Base-by-base conservation (phyloP, 495 filamentous ascomycete genomes). In the Darksidea phi region DNA sequence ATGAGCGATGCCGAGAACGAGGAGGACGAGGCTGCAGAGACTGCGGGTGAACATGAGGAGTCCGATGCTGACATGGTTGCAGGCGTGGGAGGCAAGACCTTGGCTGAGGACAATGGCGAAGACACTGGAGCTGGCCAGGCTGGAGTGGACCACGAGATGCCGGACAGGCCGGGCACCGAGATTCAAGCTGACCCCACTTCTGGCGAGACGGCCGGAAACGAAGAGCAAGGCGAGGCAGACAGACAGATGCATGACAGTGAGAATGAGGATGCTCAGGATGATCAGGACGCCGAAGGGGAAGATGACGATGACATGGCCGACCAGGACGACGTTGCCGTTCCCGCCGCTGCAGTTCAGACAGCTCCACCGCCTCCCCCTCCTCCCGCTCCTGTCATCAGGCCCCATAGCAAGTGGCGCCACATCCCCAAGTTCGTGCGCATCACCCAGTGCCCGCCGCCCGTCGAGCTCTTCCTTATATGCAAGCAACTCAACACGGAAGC, bases 381-480 rank as follows among this genome's bases (percentile, higher is more conserved):
- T 5, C 48, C 1, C 17, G 48, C 34, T 15, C 25, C 23, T 0
- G 37, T 57, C 55, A 25, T 64, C 61, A 3, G 15, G 2, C 36
- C 61, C 6, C 10, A 26, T 21, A 54, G 23, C 48, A 67, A 64
- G 32, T 68, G 60, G 60, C 66, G 61, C 37, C 61, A 68, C 32
- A 59, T 68, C 53, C 61, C 60, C 10, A 61, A 59, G 6, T 64
- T 68, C 48, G 28, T 68, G 18, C 46, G 48, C 6, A 49, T 68
- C 24, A 48, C 55, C 1, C 50, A 54, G 23, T 61, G 45, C 25
- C 66, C 66, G 5, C 66, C 61, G 12, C 46, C 66, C 7, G 18
- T 58, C 15, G 42, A 57, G 20, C 46, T 68, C 2, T 36, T 68
- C 20, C 60, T 57, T 21, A 32, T 32, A 6, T 57, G 25, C 52